Base-by-base conservation (phyloP, 1,284 basidiomycete species). In the Phylloporus gajari region DNA sequence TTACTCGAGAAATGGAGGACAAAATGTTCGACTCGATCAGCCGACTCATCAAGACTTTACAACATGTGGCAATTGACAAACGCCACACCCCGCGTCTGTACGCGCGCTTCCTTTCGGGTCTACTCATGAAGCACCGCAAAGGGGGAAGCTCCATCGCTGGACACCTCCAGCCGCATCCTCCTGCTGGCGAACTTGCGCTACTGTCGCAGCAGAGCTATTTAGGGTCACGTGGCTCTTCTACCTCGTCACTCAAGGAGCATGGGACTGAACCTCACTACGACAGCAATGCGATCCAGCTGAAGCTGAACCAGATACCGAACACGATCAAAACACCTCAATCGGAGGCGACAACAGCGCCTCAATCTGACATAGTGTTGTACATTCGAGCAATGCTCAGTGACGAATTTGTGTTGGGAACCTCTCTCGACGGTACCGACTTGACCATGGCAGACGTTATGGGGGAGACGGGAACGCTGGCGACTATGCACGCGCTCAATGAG, bases 11-110 rank as follows among this genome's bases (percentile, higher is more conserved):
- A 66, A 89, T 92, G 76, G 91, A 92, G 73, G 87, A 85, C 51
- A 89, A 92, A 74, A 92, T 94, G 68, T 92, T 93, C 76, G 89
- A 91, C 70, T 84, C 91, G 75, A 94, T 95, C 69, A 87, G 89
- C 46, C 88, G 89, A 25, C 85, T 95, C n/a, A 93, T 95, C 74
- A 88, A 91, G 69, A 91, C 89, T 0, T 83, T 94, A 65, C 88
- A 89, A n/a, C 90, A 93, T 68, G 91, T 95, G 64, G 91, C 94
- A 21, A 93, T 95, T 71, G 94, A 95, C 78, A 93, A 94, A 74
- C 89, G 91, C 19, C 94, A 95, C 78, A 94, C 93, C 0, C 94
- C 94, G 2, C 92, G 91, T 75, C 84, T 95, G 48, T 94, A 95
- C 78, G 93, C 94, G 11, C 90, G 93, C 21, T 95, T 95, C 86